Conservation (phyloP, 257 asterid species). For the Thymus quinquecostatus region DNA sequence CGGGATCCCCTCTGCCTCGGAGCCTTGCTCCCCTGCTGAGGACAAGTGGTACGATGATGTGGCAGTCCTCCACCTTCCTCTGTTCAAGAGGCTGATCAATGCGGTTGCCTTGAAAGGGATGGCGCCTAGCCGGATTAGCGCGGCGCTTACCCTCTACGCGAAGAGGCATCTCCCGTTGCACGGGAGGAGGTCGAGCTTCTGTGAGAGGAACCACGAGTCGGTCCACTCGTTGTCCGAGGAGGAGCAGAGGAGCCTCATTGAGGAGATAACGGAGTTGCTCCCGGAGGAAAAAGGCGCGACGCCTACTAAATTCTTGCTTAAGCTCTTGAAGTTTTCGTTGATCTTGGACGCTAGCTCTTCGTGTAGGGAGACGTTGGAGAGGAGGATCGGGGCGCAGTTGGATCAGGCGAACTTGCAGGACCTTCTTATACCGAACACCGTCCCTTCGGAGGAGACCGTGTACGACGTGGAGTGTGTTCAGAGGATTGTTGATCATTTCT, state of each 20-base stretch:
- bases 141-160: conserved; percentile 45
- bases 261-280: conserved; percentile 51
- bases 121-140: conserved; percentile 38
- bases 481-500: conserved; percentile 52
- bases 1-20: conserved; percentile 40
- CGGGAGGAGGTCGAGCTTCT: conserved; percentile 32
- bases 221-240: conserved; percentile 34
- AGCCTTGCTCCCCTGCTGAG: conserved; percentile 31
- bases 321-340: conserved; percentile 43
- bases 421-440: conserved; percentile 52
- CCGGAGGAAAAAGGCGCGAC: conserved; percentile 49
- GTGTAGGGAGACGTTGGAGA: conserved; percentile 47
- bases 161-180: conserved; percentile 47
- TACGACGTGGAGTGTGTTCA: conserved; percentile 57
- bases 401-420: conserved; percentile 49
- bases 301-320: conserved; percentile 45
- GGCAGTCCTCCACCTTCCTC: conserved; percentile 39
- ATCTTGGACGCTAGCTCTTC: conserved; percentile 39
- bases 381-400: conserved; percentile 48
- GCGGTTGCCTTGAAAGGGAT: conserved; percentile 44
- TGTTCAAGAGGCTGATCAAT: conserved; percentile 47
- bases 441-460: conserved; percentile 46
- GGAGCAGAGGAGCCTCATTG: conserved; percentile 51
- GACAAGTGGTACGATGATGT: conserved; percentile 60
- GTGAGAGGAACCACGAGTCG: conserved; percentile 28